Conservation (phyloP, 1,284 basidiomycete genomes). For the Moesziomyces sp. region DNA sequence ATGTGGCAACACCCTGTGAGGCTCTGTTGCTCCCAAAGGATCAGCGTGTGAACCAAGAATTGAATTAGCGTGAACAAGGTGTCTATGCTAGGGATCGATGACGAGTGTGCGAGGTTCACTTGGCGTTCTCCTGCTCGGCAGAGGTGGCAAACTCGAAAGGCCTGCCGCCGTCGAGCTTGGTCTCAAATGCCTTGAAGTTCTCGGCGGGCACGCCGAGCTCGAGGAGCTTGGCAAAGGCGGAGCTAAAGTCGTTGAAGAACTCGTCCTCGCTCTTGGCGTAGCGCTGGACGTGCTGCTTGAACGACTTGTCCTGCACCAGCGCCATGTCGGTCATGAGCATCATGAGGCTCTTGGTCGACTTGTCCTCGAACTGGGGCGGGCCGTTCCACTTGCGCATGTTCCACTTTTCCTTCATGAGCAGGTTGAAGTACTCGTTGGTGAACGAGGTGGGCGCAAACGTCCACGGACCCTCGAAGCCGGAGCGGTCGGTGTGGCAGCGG, state of each 20-base stretch:
- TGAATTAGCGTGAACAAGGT: constrained; percentile 3
- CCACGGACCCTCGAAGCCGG: constrained; percentile 67
- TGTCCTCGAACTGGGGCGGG: constrained; percentile 93
- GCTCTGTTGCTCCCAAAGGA: no score
- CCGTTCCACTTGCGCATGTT: constrained; percentile 84
- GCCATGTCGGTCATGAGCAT: constrained; percentile 73
- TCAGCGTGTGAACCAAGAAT: not conserved
- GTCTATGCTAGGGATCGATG: not conserved
- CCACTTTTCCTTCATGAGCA: constrained; percentile 86
- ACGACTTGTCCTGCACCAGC: constrained; percentile 55
- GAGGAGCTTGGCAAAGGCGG: constrained; percentile 53
- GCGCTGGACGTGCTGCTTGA: constrained; percentile 61
- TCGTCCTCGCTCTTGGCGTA: constrained; percentile 66
- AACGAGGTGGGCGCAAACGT: constrained; percentile 76
- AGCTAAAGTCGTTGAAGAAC: constrained; percentile 65
- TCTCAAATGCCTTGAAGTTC: constrained; percentile 60
- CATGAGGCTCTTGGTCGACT: constrained; percentile 87
- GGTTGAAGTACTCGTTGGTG: constrained; percentile 89
- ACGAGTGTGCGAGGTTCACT: constrained; percentile 6
- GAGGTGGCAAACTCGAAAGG: constrained; percentile 48
- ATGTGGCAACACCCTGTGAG: no score
- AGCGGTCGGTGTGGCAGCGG: constrained; percentile 80
- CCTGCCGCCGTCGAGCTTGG: constrained; percentile 46
- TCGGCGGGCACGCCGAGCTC: constrained; percentile 65
- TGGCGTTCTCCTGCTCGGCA: constrained; percentile 56